Percentiles rank a stretch among this genome's conserved stretches.
Conservation (phyloP, 495 filamentous ascomycete species). For the Xylaria flabelliformis region DNA sequence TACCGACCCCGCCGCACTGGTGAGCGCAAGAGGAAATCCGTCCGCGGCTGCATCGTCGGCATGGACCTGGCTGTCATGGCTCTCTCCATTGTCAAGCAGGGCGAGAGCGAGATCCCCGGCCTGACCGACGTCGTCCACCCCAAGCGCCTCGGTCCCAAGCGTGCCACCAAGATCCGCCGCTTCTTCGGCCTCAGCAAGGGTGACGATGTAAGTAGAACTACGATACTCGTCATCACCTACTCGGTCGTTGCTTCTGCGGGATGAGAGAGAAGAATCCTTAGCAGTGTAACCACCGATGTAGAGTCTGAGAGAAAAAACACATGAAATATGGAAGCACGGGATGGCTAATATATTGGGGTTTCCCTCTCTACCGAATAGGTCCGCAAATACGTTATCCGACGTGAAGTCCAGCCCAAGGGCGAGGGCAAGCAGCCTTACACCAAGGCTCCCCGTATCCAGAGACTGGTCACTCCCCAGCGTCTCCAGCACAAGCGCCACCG, state of each 20-base stretch:
- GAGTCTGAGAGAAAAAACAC: conserved; percentile 55
- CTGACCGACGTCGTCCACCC: conserved; percentile 96
- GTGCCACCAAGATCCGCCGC: conserved; percentile 97
- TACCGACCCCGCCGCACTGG: conserved; percentile 96
- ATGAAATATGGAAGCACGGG: conserved; percentile 27
- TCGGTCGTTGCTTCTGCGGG: conserved; percentile 51
- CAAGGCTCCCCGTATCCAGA: conserved; percentile 99
- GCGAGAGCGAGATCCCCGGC: conserved; percentile 89
- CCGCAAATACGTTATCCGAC: conserved; percentile 99
- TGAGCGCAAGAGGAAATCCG: conserved; percentile 98
- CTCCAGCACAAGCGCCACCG: conserved; percentile 99
- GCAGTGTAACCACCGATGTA: conserved; percentile 52
- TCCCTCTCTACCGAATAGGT: conserved; percentile 60
- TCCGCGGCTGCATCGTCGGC: conserved; percentile 97
- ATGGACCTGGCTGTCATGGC: conserved; percentile 93
- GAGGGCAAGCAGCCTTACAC: conserved; percentile 98
- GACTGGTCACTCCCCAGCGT: conserved; percentile 98
- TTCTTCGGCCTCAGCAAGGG: conserved; percentile 99
- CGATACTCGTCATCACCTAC: conserved; percentile 64
- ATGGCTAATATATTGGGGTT: conserved; percentile 48
- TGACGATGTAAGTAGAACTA: conserved; percentile 89
- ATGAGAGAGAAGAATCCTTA: conserved; percentile 52
- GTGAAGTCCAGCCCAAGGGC: conserved; percentile 91
- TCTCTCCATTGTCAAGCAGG: conserved; percentile 95
- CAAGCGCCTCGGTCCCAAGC: conserved; percentile 98